These are phyloP conservation scores for Trypanosoma cruzi DNA, from an alignment of 208 protist genomes.

Conservation along the genomic window DNA sequence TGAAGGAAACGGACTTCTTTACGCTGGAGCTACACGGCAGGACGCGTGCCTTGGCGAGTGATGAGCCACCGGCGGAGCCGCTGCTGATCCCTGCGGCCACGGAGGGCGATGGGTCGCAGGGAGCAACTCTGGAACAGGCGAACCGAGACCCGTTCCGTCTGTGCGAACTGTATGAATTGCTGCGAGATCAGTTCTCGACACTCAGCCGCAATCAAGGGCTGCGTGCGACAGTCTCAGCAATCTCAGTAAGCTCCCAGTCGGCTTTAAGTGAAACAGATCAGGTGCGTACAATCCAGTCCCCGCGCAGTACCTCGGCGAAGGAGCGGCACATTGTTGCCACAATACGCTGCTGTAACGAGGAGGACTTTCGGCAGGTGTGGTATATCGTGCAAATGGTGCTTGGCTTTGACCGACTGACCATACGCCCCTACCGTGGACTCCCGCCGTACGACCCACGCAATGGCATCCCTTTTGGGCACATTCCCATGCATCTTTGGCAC, in stretches of 20 bases:
- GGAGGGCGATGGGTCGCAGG: slow-evolving; percentile 34
- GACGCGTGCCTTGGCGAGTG: slow-evolving; percentile 33
- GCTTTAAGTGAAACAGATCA: slow-evolving; percentile 6
- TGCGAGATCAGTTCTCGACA: slow-evolving; percentile 62
- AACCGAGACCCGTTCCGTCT: slow-evolving; percentile 58
- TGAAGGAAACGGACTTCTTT: slow-evolving; percentile 62
- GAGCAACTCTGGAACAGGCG: slow-evolving; percentile 25
- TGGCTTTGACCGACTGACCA: slow-evolving; percentile 66
- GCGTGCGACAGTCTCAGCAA: background rate
- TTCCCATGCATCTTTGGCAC: slow-evolving; percentile 72
- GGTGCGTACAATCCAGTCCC: slow-evolving; percentile 58
- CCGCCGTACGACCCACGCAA: slow-evolving; percentile 80
- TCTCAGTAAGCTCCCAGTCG: background rate
- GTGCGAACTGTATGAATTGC: slow-evolving; percentile 61
- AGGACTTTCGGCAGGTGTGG: slow-evolving; percentile 60
- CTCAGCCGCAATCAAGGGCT: slow-evolving; percentile 53
- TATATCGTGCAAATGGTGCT: slow-evolving; percentile 69
- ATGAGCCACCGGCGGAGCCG: slow-evolving; percentile 44
- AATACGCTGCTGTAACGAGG: slow-evolving; percentile 60
- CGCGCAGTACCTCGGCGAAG: slow-evolving; percentile 26
- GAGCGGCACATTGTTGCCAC: slow-evolving; percentile 38
- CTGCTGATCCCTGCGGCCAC: slow-evolving; percentile 41
- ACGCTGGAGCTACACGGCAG: slow-evolving; percentile 60
- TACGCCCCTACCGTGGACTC: slow-evolving; percentile 59
- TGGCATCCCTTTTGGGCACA: slow-evolving; percentile 55